Evolutionary conservation across 2,329 filamentous ascomycete species (phyloP).

Genomic region (Exophiala bonariae): DNA sequence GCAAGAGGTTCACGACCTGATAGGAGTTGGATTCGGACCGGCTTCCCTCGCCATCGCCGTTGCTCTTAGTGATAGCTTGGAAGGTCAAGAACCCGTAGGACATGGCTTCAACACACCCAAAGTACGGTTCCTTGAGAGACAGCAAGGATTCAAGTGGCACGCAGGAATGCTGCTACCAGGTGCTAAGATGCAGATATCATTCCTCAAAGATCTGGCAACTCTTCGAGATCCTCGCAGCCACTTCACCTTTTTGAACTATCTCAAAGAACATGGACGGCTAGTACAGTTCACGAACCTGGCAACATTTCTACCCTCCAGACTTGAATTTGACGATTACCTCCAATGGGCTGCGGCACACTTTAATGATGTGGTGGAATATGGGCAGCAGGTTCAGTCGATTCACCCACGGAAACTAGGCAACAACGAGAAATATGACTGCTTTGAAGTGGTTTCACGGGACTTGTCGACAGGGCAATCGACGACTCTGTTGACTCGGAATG

Average conservation of each 20-base stretch:
- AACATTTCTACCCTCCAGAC: slow-evolving; percentile 81
- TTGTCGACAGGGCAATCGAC: slow-evolving; percentile 45
- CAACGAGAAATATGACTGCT: slow-evolving; percentile 54
- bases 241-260: slow-evolving; percentile 95
- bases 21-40: slow-evolving; percentile 91
- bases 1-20: slow-evolving; percentile 74
- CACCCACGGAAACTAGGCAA: slow-evolving; percentile 51
- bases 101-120: slow-evolving; percentile 56
- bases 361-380: slow-evolving; percentile 70
- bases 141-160: slow-evolving; percentile 84
- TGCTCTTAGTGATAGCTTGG: slow-evolving; percentile 71
- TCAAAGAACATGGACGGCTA: slow-evolving; percentile 77
- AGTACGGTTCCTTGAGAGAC: slow-evolving; percentile 85
- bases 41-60: slow-evolving; percentile 87
- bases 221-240: slow-evolving; percentile 82
- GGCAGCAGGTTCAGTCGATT: slow-evolving; percentile 73
- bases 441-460: slow-evolving; percentile 68
- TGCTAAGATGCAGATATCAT: slow-evolving; percentile 96
- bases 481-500: slow-evolving; percentile 46
- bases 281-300: slow-evolving; percentile 87
- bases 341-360: slow-evolving; percentile 88
- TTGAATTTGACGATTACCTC: slow-evolving; percentile 95
- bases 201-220: slow-evolving; percentile 92
- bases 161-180: slow-evolving; percentile 92
- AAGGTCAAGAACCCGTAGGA: slow-evolving; percentile 35